A percentile compares a stretch with the other conserved stretches of the same genome.
phyloP scores from a whole-genome alignment of 345 rosid species.

The Arabidopsis arenosa region DNA sequence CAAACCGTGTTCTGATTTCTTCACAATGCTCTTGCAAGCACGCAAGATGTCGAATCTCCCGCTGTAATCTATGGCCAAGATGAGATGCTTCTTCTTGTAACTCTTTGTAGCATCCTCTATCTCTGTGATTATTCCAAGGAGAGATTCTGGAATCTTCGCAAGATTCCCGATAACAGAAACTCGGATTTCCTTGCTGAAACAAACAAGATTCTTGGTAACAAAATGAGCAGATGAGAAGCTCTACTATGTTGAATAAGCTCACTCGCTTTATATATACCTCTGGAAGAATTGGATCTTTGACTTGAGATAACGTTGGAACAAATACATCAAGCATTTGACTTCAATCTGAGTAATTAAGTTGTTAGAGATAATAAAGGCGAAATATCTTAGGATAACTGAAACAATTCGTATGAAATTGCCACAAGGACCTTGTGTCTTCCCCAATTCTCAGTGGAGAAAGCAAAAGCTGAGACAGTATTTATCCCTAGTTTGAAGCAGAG shows the following conservation, averaged over 20 bases:
- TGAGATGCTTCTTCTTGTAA: conserved; percentile 2
- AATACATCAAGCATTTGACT: too few species aligned
- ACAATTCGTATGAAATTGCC: background rate
- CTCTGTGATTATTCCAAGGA: background rate
- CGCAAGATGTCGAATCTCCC: background rate
- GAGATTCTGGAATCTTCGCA: background rate
- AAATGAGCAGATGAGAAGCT: background rate
- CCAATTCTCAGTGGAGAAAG: too few species aligned
- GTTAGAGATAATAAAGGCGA: background rate
- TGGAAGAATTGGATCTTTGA: too few species aligned
- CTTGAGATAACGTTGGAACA: too few species aligned
- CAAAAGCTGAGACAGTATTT: background rate
- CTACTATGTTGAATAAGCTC: background rate
- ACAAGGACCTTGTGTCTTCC: too few species aligned
- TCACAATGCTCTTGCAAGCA: background rate
- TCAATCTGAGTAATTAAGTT: too few species aligned
- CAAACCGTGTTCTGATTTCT: background rate
- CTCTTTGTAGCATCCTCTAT: background rate
- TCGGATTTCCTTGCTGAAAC: conserved; percentile 3
- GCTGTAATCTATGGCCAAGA: background rate
- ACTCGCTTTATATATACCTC: too few species aligned
- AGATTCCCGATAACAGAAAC: conserved; percentile 9
- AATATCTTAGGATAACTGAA: background rate
- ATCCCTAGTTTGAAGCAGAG: conserved; percentile 59
- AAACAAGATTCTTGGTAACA: background rate